phyloP scores from a whole-genome alignment of 305 asterid genomes.

The Fraxinus greggii region DNA sequence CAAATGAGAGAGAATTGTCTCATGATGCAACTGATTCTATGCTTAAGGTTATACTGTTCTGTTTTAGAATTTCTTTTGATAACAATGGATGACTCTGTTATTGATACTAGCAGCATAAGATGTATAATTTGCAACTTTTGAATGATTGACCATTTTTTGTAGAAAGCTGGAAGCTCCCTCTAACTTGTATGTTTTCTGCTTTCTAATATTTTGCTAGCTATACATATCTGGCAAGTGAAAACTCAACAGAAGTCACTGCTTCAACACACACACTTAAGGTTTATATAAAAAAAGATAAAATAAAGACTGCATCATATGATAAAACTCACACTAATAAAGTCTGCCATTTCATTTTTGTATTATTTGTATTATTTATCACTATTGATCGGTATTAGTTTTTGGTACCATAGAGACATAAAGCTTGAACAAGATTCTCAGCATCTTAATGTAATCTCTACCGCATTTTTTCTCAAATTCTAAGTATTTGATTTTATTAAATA shows the following conservation, averaged over 20 bases:
- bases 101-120: not conserved
- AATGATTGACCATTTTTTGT: not conserved
- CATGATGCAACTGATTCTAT: conserved; percentile 57
- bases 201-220: conserved; percentile 4
- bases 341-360: not conserved
- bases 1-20: conserved; percentile 48
- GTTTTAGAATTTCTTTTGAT: conserved; percentile 5
- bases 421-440: not conserved
- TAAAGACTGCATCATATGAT: not conserved
- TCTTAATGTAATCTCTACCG: not conserved
- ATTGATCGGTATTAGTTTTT: not conserved
- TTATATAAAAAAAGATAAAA: not conserved
- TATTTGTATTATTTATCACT: not conserved
- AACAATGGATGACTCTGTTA: conserved; percentile 9
- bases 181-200: not conserved
- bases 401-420: not conserved
- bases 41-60: conserved; percentile 60
- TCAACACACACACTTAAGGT: no score
- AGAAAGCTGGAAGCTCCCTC: not conserved
- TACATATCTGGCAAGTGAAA: not conserved
- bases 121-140: not conserved
- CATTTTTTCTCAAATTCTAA: not conserved
- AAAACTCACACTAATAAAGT: not conserved
- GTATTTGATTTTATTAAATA: not conserved
- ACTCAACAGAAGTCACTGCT: not conserved